Conservation (phyloP, 768 basidiomycete genomes). For the Porpolomopsis calyptriformis region DNA sequence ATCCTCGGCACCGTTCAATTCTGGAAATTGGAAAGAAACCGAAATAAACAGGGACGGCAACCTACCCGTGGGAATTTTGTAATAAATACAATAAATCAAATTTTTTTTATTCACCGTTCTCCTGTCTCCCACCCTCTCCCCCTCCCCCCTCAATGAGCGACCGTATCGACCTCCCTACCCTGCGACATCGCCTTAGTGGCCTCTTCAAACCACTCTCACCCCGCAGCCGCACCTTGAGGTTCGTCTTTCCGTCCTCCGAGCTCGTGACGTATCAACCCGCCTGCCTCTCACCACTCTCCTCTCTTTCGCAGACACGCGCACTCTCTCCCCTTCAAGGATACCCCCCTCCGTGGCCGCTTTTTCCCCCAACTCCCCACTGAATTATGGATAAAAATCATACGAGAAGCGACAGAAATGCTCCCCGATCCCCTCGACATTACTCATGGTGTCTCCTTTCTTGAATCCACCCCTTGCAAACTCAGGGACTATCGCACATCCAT, state of each 20-base stretch:
- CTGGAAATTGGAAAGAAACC: too few species aligned
- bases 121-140: not conserved
- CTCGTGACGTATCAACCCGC: too few species aligned
- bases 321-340: slow-evolving; percentile 1
- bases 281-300: too few species aligned
- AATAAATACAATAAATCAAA: too few species aligned
- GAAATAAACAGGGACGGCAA: too few species aligned
- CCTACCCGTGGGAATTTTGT: not conserved
- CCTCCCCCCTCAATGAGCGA: not conserved
- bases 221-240: not conserved
- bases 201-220: not conserved
- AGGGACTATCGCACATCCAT: slow-evolving; percentile 39
- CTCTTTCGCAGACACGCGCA: not conserved
- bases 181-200: not conserved
- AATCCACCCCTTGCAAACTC: slow-evolving; percentile 28
- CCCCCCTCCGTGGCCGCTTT: slow-evolving; percentile 4
- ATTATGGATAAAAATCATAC: slow-evolving; percentile 56
- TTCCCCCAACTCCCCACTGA: slow-evolving; percentile 46
- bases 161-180: not conserved
- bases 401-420: slow-evolving; percentile 30
- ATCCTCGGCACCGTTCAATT: too few species aligned
- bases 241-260: not conserved
- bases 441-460: slow-evolving; percentile 49
- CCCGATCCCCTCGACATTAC: slow-evolving; percentile 38
- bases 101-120: not conserved